A percentile compares a stretch with the other conserved stretches of the same genome.
Evolutionary conservation across 129 eudicot species (phyloP).

Genomic region (Ambrosia trifida): DNA sequence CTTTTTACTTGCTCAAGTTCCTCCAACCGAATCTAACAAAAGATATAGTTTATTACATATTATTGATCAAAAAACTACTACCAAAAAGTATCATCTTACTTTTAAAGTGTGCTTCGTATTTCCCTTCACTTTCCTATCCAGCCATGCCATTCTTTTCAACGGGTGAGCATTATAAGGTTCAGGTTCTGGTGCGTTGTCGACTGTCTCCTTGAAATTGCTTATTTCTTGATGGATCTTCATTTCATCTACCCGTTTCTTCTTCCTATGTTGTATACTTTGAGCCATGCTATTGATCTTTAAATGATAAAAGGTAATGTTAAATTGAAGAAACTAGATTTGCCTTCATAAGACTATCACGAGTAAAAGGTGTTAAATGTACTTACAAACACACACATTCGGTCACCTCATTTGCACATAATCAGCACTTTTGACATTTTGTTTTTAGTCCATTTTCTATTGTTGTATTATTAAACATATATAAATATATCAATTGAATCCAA

Average conservation of each 20-base stretch:
- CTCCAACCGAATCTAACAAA: slow-evolving; percentile 16
- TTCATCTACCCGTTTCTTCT: slow-evolving; percentile 12
- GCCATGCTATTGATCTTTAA: slow-evolving; percentile 17
- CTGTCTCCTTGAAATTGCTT: slow-evolving; percentile 12
- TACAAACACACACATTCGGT: too few species aligned
- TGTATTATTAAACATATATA: too few species aligned
- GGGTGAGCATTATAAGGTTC: neutral
- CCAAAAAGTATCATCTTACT: neutral
- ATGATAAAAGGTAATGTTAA: neutral
- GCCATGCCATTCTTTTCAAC: neutral
- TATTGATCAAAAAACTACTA: neutral
- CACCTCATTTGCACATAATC: too few species aligned
- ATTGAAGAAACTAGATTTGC: neutral
- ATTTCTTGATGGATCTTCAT: slow-evolving; percentile 13
- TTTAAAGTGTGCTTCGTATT: neutral
- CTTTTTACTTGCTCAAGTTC: slow-evolving; percentile 2
- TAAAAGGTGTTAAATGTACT: too few species aligned
- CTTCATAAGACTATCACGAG: neutral
- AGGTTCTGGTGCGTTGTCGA: slow-evolving; percentile 14
- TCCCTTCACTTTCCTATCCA: neutral
- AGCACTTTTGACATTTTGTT: too few species aligned
- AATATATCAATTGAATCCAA: too few species aligned
- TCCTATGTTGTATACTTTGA: slow-evolving; percentile 23
- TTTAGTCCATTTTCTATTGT: too few species aligned
- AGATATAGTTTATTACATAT: neutral